These are phyloP conservation scores for Pyrenophora teres DNA, from an alignment of 2,329 filamentous ascomycete genomes.

Conservation along the genomic window DNA sequence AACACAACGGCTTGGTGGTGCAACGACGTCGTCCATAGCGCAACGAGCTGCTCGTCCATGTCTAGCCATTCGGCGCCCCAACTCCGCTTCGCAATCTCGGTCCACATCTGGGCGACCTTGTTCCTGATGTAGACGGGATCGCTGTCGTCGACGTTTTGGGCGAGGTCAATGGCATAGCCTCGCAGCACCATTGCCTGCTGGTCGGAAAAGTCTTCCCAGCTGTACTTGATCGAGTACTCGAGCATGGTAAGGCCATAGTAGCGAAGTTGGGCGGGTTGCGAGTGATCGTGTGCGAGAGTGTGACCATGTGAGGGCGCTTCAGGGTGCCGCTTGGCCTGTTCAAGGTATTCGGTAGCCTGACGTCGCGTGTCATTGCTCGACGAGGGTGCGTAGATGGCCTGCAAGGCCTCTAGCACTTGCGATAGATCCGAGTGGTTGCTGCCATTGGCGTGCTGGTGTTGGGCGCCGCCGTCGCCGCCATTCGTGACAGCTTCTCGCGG, in stretches of 20 bases:
- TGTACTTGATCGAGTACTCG: conserved; percentile 85
- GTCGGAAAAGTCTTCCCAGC: conserved; percentile 73
- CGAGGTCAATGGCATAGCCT: conserved; percentile 78
- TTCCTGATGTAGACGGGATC: conserved; percentile 87
- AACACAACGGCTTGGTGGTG: conserved; percentile 85
- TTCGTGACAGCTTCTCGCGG: conserved; percentile 32
- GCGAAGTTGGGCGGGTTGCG: conserved; percentile 79
- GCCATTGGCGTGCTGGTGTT: conserved; percentile 26
- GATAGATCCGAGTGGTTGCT: conserved; percentile 52
- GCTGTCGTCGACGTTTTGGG: conserved; percentile 68
- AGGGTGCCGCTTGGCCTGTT: conserved; percentile 77
- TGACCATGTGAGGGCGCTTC: conserved; percentile 87
- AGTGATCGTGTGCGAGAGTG: conserved; percentile 74
- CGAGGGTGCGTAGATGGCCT: conserved; percentile 81
- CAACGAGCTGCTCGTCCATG: conserved; percentile 84
- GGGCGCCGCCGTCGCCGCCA: conserved; percentile 24
- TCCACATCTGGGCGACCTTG: conserved; percentile 94
- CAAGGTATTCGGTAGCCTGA: conserved; percentile 83
- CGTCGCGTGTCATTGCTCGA: conserved; percentile 81
- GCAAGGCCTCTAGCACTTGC: conserved; percentile 80
- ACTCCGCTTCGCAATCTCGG: conserved; percentile 87
- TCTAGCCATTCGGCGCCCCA: conserved; percentile 95
- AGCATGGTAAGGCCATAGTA: conserved; percentile 93
- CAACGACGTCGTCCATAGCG: conserved; percentile 70
- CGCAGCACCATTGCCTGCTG: conserved; percentile 72